Base-by-base conservation (phyloP, 305 asterid species). In the Rubia balearica region DNA sequence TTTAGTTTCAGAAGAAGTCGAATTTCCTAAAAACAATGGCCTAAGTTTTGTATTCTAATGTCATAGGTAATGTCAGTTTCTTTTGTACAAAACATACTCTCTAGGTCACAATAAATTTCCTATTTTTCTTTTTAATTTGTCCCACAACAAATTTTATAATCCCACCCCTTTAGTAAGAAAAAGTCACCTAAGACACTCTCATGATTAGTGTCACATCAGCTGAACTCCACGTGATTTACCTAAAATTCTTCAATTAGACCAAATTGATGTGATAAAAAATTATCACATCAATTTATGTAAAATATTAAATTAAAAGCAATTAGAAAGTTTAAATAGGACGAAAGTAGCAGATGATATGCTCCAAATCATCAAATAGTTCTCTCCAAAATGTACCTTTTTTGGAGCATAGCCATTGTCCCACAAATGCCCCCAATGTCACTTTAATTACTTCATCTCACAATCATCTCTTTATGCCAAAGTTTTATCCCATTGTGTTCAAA, bases 21-120 rank as follows among this genome's bases (percentile, higher is more conserved):
- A 79, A 55, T 53, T 19, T 19, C 30, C n/a, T 70, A 42, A 48
- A 61, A 71, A 27, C 43, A 36, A 41, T 46, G 48, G 10, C 16
- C 14, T 61, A 12, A 7, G 21, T 21, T 30, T 76, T 57, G 63
- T 57, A 49, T 42, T 40, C 49, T 73, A 3, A 8, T 13, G 36
- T 40, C 13, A 3, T 49, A 16, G 79, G 80, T 83, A 78, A 85
- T 76, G 14, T 38, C 73, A 71, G 85, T 76, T 81, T 80, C 78
- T 22, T 78, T 43, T 22, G 16, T 11, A 30, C 40, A 27, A 1
- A 27, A 27, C 30, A 27, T 27, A 27, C 30, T 27, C 30, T 2
- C 30, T 27, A 1, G 1, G 2, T 27, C 30, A 27, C 30, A 2
- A 27, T 27, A 27, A 27, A 27, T 2, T 27, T 27, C 30, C 30